Conservation (phyloP, 2,329 filamentous ascomycete species). For the Cercospora zeae-maydis region DNA sequence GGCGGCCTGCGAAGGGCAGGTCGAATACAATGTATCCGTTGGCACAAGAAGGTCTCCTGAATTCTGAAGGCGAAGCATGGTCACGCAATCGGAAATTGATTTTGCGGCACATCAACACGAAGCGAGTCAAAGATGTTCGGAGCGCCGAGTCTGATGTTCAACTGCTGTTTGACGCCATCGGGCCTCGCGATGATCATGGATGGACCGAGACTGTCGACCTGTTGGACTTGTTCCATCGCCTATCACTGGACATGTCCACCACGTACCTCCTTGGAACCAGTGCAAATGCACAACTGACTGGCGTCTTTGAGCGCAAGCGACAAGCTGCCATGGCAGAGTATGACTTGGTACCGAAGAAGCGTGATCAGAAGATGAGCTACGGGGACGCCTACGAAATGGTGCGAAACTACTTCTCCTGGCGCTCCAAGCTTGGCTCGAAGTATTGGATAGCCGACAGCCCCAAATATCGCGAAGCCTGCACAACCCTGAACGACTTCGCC, state of each 20-base stretch:
- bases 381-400: constrained; percentile 25
- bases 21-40: constrained; percentile 23
- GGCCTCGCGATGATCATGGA: constrained; percentile 14
- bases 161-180: constrained; percentile 20
- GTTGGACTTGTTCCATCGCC: constrained; percentile 33
- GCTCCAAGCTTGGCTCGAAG: constrained; percentile 31
- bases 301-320: constrained; percentile 16
- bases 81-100: constrained; percentile 24
- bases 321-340: constrained; percentile 26
- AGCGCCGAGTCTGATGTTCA: constrained; percentile 20
- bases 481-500: constrained; percentile 22
- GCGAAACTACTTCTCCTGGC: constrained; percentile 25
- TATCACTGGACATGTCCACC: constrained; percentile 40
- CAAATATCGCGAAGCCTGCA: constrained; percentile 41
- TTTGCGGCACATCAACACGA: constrained; percentile 21
- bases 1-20: constrained; percentile 19
- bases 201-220: constrained; percentile 31
- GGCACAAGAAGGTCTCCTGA: constrained; percentile 23
- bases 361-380: constrained; percentile 17
- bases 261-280: constrained; percentile 35
- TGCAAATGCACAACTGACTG: constrained; percentile 27
- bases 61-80: constrained; percentile 22
- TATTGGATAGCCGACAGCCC: constrained; percentile 43
- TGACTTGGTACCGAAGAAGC: constrained; percentile 20
- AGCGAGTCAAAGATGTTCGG: constrained; percentile 20